phyloP scores from a whole-genome alignment of 495 filamentous ascomycete genomes.

The Penicillium coffeae region DNA sequence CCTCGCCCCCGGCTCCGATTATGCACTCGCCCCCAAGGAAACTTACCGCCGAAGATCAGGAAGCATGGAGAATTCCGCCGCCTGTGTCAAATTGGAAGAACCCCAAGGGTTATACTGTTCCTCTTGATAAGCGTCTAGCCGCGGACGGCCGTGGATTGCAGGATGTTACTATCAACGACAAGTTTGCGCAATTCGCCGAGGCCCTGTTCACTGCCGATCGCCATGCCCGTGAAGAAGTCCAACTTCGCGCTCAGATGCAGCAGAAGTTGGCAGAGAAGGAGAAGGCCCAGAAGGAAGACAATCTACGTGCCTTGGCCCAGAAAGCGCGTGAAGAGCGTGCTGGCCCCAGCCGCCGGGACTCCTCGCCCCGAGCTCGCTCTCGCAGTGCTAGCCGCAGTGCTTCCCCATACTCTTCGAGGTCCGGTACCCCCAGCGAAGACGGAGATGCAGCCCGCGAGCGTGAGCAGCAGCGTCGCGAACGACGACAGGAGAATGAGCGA shows the following conservation, averaged over 20 bases:
- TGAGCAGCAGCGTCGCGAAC: constrained; percentile 72
- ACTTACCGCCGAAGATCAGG: constrained; percentile 94
- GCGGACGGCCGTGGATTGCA: constrained; percentile 89
- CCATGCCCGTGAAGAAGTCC: constrained; percentile 92
- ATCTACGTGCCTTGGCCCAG: constrained; percentile 83
- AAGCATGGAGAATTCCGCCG: constrained; percentile 93
- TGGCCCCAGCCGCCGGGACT: constrained; percentile 43
- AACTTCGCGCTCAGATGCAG: constrained; percentile 90
- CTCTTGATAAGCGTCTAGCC: constrained; percentile 93
- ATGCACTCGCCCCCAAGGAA: constrained; percentile 96
- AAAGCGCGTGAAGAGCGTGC: constrained; percentile 82
- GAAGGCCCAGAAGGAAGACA: constrained; percentile 87
- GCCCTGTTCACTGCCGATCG: constrained; percentile 90
- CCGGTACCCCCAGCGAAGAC: constrained; percentile 54
- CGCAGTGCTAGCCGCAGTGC: constrained; percentile 49
- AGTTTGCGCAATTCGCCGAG: constrained; percentile 95
- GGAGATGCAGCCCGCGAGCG: constrained; percentile 70
- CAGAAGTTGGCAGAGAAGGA: constrained; percentile 96
- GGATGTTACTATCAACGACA: constrained; percentile 97
- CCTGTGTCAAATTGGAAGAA: constrained; percentile 99
- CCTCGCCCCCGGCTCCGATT: constrained; percentile 85
- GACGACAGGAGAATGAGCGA: constrained; percentile 75
- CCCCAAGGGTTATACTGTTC: constrained; percentile 95
- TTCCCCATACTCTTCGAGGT: constrained; percentile 55
- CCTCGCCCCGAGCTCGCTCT: constrained; percentile 37